Evolutionary conservation across 495 filamentous ascomycete species (phyloP).

Genomic region (Penicillium salamii): DNA sequence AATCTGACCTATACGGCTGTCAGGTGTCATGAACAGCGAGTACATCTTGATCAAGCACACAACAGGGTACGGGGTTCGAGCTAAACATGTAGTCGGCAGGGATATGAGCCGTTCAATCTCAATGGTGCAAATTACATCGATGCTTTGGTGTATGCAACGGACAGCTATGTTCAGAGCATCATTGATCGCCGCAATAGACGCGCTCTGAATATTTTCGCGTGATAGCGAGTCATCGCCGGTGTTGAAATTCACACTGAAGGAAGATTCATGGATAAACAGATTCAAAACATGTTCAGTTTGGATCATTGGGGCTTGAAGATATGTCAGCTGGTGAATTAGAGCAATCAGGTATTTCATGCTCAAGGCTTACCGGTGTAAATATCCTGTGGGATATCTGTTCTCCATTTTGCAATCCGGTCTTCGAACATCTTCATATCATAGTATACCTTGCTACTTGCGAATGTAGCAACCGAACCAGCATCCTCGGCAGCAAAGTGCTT

Average conservation of each 20-base stretch:
- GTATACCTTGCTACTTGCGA: constrained; percentile 71
- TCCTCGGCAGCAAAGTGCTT: constrained; percentile 77
- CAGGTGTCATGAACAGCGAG: constrained; percentile 66
- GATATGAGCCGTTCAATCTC: constrained; percentile 60
- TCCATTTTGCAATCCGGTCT: constrained; percentile 69
- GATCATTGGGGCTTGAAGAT: constrained; percentile 18
- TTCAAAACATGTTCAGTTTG: constrained; percentile 51
- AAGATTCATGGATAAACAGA: constrained; percentile 85
- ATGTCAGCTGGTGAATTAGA: constrained; percentile 6
- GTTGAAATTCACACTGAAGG: constrained; percentile 66
- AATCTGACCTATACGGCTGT: constrained; percentile 70
- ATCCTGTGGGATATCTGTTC: constrained; percentile 48
- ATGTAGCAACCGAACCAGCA: constrained; percentile 55
- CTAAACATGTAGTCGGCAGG: constrained; percentile 73
- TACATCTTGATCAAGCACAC: constrained; percentile 89
- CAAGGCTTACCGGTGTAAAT: constrained; percentile 28
- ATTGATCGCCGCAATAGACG: constrained; percentile 62
- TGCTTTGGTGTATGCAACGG: constrained; percentile 66
- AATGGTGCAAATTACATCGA: constrained; percentile 66
- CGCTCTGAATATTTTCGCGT: constrained; percentile 27
- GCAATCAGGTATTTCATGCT: not conserved
- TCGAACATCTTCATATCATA: constrained; percentile 75
- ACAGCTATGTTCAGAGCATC: constrained; percentile 71
- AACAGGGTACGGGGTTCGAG: constrained; percentile 76
- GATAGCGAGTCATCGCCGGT: constrained; percentile 12